A percentile compares a stretch with the other conserved stretches of the same genome.
phyloP scores from a whole-genome alignment of 345 rosid species.

The Limnanthes douglasii region DNA sequence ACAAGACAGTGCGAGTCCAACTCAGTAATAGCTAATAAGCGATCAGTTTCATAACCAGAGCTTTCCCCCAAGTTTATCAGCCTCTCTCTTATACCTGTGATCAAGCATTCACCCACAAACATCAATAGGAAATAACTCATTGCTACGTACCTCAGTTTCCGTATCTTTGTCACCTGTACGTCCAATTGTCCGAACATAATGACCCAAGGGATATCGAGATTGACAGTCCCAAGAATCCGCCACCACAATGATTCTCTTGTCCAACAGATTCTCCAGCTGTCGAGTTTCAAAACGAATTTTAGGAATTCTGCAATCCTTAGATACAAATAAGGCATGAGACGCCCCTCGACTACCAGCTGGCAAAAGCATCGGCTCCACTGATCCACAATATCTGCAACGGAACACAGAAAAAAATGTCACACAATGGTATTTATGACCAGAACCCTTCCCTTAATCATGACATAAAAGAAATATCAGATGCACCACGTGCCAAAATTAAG shows the following conservation, averaged over 20 bases:
- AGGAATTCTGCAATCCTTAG: conserved; percentile 59
- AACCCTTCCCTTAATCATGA: too few species aligned
- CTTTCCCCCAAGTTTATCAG: too few species aligned
- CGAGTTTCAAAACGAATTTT: conserved; percentile 63
- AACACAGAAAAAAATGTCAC: not conserved
- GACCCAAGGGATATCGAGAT: conserved; percentile 69
- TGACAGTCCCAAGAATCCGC: conserved; percentile 75
- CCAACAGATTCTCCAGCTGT: conserved; percentile 60
- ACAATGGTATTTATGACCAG: too few species aligned
- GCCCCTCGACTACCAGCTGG: conserved; percentile 55
- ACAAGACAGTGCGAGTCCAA: conserved; percentile 6
- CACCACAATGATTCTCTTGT: conserved; percentile 55
- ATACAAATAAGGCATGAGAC: conserved; percentile 43
- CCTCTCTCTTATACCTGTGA: too few species aligned
- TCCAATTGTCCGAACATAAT: conserved; percentile 64
- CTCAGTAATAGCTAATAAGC: too few species aligned
- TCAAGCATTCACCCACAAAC: too few species aligned
- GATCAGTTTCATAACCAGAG: too few species aligned
- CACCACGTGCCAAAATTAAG: too few species aligned
- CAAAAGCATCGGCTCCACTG: conserved; percentile 64
- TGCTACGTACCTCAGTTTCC: conserved; percentile 49
- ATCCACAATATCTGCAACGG: conserved; percentile 51
- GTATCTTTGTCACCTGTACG: conserved; percentile 66
- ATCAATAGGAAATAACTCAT: not conserved
- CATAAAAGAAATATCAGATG: too few species aligned